Conservation (phyloP, 768 basidiomycete genomes). For the Russula lepida region DNA sequence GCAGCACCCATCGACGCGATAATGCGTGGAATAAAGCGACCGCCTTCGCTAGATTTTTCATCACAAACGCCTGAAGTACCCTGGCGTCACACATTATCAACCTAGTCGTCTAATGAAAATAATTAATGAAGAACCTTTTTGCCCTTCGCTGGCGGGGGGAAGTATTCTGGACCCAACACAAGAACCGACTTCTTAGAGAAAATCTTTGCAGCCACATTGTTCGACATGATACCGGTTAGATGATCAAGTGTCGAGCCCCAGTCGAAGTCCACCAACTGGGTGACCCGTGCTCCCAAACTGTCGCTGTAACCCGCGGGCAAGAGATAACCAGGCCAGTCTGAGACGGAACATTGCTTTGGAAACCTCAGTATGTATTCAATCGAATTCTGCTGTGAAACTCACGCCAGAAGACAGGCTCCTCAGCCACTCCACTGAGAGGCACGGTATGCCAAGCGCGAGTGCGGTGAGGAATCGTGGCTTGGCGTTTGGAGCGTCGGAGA, state of each 20-base stretch:
- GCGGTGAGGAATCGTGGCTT: constrained; percentile 79
- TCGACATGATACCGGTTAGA: constrained; percentile 50
- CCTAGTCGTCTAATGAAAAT: background rate
- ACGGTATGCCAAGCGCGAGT: constrained; percentile 81
- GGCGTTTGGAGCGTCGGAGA: constrained; percentile 56
- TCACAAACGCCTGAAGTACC: constrained; percentile 2
- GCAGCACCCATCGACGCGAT: constrained; percentile 72
- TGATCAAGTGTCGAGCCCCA: constrained; percentile 46
- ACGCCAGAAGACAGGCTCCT: constrained; percentile 31
- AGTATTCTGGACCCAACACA: constrained; percentile 49
- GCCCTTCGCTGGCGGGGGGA: constrained; percentile 38
- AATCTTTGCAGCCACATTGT: constrained; percentile 47
- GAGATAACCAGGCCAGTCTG: constrained; percentile 58
- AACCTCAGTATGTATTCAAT: background rate
- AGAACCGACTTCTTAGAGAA: constrained; percentile 49
- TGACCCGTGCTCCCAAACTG: constrained; percentile 33
- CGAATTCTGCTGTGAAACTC: constrained; percentile 3
- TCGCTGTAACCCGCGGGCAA: constrained; percentile 43
- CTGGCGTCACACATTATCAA: constrained; percentile 17
- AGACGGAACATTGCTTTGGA: constrained; percentile 1
- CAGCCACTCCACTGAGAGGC: constrained; percentile 55
- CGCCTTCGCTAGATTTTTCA: constrained; percentile 29
- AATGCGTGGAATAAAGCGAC: constrained; percentile 49
- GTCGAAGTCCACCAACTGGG: constrained; percentile 40
- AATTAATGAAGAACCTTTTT: constrained; percentile 28